A percentile compares a stretch with the other conserved stretches of the same genome.
These are phyloP conservation scores for Turnera subulata DNA, from an alignment of 345 rosid species.

Conservation along the genomic window DNA sequence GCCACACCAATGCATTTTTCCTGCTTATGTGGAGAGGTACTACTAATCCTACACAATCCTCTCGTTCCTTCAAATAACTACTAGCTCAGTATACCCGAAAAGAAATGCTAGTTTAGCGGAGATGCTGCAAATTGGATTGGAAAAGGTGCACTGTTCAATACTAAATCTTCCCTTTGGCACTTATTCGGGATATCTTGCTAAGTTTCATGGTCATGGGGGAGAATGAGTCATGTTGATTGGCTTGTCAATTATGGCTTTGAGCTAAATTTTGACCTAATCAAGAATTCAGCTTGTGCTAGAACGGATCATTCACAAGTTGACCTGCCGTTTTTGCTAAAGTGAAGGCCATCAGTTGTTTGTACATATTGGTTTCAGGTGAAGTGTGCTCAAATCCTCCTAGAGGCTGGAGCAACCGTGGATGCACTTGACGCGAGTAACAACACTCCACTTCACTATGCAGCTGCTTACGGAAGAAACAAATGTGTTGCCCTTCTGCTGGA, in stretches of 20 bases:
- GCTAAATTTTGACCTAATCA: not conserved
- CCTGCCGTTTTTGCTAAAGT: not conserved
- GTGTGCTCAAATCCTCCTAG: slow-evolving; percentile 84
- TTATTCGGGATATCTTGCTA: not conserved
- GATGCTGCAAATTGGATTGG: no score
- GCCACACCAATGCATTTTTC: slow-evolving; percentile 97
- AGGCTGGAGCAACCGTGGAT: slow-evolving; percentile 86
- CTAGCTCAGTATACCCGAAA: no score
- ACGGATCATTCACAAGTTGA: no score
- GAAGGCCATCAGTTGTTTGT: not conserved
- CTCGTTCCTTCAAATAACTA: no score
- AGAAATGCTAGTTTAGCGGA: no score
- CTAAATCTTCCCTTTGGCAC: not conserved
- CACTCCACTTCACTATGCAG: slow-evolving; percentile 94
- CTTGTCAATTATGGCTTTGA: not conserved
- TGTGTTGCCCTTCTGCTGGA: slow-evolving; percentile 87
- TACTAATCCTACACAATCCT: no score
- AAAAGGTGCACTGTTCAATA: no score
- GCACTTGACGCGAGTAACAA: slow-evolving; percentile 94
- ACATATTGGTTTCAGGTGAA: slow-evolving; percentile 47
- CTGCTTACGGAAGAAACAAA: slow-evolving; percentile 95
- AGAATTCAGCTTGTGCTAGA: no score
- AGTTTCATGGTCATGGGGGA: not conserved
- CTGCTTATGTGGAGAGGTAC: slow-evolving; percentile 98
- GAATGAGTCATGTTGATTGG: not conserved